These are phyloP conservation scores for Erysimum cheiri DNA, from an alignment of 441 rosid genomes.

Conservation along the genomic window DNA sequence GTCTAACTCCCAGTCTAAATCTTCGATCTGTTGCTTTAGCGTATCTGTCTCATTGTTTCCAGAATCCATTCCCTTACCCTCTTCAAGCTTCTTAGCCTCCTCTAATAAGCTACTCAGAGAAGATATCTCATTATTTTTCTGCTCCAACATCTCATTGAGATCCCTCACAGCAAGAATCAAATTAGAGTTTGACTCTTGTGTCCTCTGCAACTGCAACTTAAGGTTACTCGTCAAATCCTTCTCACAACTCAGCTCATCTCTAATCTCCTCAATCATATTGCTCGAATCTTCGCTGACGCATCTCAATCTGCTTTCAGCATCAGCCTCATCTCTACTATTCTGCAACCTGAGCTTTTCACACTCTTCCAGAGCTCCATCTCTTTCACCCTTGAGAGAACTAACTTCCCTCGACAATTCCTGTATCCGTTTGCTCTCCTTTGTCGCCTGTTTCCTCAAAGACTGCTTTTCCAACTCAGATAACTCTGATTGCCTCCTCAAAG, in stretches of 20 bases:
- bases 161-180: conserved; percentile 68
- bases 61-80: conserved; percentile 29
- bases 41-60: conserved; percentile 47
- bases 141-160: conserved; percentile 60
- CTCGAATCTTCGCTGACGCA: conserved; percentile 52
- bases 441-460: conserved; percentile 61
- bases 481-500: conserved; percentile 58
- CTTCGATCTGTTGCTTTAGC: conserved; percentile 52
- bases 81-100: conserved; percentile 46
- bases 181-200: conserved; percentile 69
- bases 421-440: conserved; percentile 57
- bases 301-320: conserved; percentile 48
- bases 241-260: conserved; percentile 64
- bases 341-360: conserved; percentile 60
- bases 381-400: conserved; percentile 53
- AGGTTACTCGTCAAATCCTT: conserved; percentile 60
- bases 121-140: conserved; percentile 63
- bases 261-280: conserved; percentile 54
- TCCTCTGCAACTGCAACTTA: conserved; percentile 66
- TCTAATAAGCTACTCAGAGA: conserved; percentile 54
- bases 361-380: conserved; percentile 58
- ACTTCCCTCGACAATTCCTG: conserved; percentile 58
- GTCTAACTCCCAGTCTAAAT: conserved; percentile 51
- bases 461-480: conserved; percentile 67
- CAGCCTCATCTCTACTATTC: conserved; percentile 46